These are phyloP conservation scores for Aspergillus udagawae DNA, from an alignment of 2,329 filamentous ascomycete species.

Conservation along the genomic window DNA sequence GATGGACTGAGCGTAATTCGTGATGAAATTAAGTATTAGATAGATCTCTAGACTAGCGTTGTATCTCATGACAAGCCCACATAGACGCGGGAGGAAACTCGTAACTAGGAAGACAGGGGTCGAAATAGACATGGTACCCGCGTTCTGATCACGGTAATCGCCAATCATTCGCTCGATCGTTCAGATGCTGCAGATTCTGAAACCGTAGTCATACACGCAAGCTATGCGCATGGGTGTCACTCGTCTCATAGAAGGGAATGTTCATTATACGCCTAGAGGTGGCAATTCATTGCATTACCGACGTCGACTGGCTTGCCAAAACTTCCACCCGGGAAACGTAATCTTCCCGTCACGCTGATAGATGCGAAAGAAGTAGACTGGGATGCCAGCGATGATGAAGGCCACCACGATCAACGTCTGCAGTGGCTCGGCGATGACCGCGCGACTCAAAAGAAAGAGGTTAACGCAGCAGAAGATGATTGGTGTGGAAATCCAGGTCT, in stretches of 20 bases:
- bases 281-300: slow-evolving; percentile 6
- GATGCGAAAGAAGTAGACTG: slow-evolving; percentile 86
- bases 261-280: not conserved
- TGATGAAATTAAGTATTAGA: slow-evolving; percentile 10
- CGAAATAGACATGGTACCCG: not conserved
- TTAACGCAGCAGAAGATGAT: slow-evolving; percentile 99
- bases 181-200: not conserved
- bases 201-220: not conserved
- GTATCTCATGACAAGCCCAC: slow-evolving; percentile 13
- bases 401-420: slow-evolving; percentile 83
- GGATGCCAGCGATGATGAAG: slow-evolving; percentile 79
- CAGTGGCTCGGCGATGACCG: slow-evolving; percentile 83
- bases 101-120: not conserved
- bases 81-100: not conserved
- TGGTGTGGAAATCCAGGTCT: slow-evolving; percentile 93
- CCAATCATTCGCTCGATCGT: not conserved
- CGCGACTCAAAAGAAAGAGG: slow-evolving; percentile 81
- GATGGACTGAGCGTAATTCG: slow-evolving; percentile 17
- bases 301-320: slow-evolving; percentile 34
- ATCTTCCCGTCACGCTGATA: slow-evolving; percentile 55
- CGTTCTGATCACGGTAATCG: not conserved
- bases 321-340: slow-evolving; percentile 37
- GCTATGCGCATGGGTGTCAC: slow-evolving; percentile 26
- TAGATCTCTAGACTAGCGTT: slow-evolving; percentile 12
- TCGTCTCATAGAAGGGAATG: not conserved